Base-by-base conservation (phyloP, 2,329 filamentous ascomycete genomes). In the Fusarium newnesense region DNA sequence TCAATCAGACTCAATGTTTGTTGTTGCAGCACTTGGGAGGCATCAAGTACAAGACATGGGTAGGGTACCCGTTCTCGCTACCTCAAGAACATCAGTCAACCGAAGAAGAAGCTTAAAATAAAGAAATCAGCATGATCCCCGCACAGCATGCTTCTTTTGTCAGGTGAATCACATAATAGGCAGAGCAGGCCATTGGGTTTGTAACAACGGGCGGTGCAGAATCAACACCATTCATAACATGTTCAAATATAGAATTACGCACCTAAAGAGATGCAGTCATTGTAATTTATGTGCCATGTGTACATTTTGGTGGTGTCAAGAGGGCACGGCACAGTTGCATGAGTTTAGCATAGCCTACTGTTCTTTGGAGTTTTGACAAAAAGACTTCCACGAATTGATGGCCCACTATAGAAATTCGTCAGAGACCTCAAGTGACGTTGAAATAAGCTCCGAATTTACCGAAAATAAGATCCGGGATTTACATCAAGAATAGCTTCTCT, bases 141-240 rank as follows among this genome's bases (percentile, higher is more conserved):
- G 71, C 73, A 71, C 26, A 66, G 69, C 69, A 64, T 75, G 58
- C 72, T 73, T 39, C 53, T 71, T 71, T 64, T 28, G 72, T 74
- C 61, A 59, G 42, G 49, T 58, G 39, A 56, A 26, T 59, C 34
- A 39, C 15, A 53, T 16, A 7, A 1, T 11, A 26, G n/a, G 18
- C 8, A 24, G 11, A 37, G 6, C 49, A 69, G 30, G 43, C 40
- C 44, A 28, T 37, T 16, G 7, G 19, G 9, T 42, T 36, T 44
- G 9, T 18, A 32, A 36, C 40, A 34, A 42, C 30, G 50, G 67
- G 53, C 26, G 21, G 16, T 28, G 42, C 40, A 49, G 26, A 19
- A 19, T 10, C 40, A 37, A 47, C 36, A 24, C 18, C 19, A 24
- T 40, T 28, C 32, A 40, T 36, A 62, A 24, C 9, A n/a, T 12